Evolutionary conservation across 305 asterid genomes (phyloP).

Genomic region (Fraxinus baroniana): DNA sequence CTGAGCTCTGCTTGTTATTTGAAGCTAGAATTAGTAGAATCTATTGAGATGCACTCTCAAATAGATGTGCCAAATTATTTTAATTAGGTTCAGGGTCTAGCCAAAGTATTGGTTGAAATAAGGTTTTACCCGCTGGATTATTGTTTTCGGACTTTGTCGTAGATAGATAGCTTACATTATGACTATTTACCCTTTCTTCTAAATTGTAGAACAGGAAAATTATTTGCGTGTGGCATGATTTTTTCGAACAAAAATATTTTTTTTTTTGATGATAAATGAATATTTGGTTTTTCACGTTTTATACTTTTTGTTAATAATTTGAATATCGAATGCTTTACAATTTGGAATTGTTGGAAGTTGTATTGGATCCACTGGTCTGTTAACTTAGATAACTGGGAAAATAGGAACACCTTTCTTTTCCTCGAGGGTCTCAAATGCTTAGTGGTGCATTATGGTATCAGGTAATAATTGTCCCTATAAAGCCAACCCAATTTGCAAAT

Average conservation of each 20-base stretch:
- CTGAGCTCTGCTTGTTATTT: neutral
- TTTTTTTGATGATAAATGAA: neutral
- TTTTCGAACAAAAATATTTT: neutral
- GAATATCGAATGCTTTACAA: neutral
- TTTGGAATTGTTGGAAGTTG: neutral
- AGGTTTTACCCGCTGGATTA: neutral
- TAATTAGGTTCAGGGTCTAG: neutral
- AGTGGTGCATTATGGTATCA: slow-evolving; percentile 44
- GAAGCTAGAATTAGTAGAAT: neutral
- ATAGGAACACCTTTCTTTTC: slow-evolving; percentile 13
- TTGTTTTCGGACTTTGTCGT: neutral
- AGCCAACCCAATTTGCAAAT: slow-evolving; percentile 34
- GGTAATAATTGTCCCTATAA: slow-evolving; percentile 40
- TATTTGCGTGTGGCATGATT: neutral
- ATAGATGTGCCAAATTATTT: neutral
- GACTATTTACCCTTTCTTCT: neutral
- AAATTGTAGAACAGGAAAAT: neutral
- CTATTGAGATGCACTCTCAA: neutral
- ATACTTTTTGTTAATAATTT: neutral
- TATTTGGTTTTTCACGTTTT: neutral
- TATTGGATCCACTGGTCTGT: slow-evolving; percentile 2
- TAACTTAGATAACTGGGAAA: neutral
- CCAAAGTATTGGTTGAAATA: neutral
- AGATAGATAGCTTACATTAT: neutral
- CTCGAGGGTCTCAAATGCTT: slow-evolving; percentile 24